Conservation (phyloP, 108 stramenopile species). For the Fistulifera pelliculosa region DNA sequence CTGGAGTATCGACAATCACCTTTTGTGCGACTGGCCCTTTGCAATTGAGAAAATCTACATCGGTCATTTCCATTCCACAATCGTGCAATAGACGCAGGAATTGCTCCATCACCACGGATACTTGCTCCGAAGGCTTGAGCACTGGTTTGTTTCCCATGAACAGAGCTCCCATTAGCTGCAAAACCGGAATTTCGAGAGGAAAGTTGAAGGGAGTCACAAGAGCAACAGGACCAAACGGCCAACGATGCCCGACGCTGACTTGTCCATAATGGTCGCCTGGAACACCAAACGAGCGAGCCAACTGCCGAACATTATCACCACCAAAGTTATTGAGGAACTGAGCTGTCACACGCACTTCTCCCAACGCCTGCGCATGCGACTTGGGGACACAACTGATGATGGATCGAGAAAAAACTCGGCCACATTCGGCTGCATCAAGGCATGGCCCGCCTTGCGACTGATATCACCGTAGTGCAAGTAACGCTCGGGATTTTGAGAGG, state of each 20-base stretch:
- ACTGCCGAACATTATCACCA: slow-evolving; percentile 90
- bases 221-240: slow-evolving; percentile 94
- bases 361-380: slow-evolving; percentile 83
- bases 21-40: slow-evolving; percentile 81
- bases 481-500: slow-evolving; percentile 88
- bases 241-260: slow-evolving; percentile 86
- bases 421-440: slow-evolving; percentile 60
- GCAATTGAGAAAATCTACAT: slow-evolving; percentile 91
- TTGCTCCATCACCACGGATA: slow-evolving; percentile 76
- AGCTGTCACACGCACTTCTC: slow-evolving; percentile 81
- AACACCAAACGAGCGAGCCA: slow-evolving; percentile 81
- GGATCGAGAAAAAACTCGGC: slow-evolving; percentile 83
- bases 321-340: slow-evolving; percentile 85
- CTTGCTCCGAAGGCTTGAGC: slow-evolving; percentile 81
- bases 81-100: slow-evolving; percentile 81
- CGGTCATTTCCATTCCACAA: slow-evolving; percentile 86
- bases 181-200: slow-evolving; percentile 89
- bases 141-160: slow-evolving; percentile 98
- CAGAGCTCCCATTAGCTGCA: slow-evolving; percentile 95
- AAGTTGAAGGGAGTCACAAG: slow-evolving; percentile 96
- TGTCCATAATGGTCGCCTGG: slow-evolving; percentile 96
- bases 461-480: slow-evolving; percentile 87
- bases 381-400: slow-evolving; percentile 94
- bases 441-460: slow-evolving; percentile 66
- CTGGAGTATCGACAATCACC: slow-evolving; percentile 67